A percentile compares a stretch with the other conserved stretches of the same genome.
These are phyloP conservation scores for Cronartium quercuum DNA, from an alignment of 1,284 basidiomycete genomes.

Conservation along the genomic window DNA sequence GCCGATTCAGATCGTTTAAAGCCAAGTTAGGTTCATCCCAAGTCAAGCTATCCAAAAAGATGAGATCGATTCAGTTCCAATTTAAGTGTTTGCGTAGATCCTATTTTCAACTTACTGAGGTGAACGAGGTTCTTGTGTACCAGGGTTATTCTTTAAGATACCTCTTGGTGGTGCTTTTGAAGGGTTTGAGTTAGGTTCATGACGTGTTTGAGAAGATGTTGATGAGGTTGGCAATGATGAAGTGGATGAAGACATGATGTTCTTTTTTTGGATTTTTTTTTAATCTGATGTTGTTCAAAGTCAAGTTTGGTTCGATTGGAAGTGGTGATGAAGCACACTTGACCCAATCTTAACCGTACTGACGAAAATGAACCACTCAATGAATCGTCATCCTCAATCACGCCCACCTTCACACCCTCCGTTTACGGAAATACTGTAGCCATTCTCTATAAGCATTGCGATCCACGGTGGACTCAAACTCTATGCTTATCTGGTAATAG, in stretches of 20 bases:
- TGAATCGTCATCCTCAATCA: no score
- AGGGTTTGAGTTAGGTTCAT: background rate
- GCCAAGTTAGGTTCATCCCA: conserved; percentile 38
- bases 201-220: background rate
- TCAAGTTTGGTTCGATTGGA: no score
- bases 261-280: background rate
- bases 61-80: background rate
- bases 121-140: conserved; percentile 22
- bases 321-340: no score
- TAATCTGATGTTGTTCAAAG: background rate
- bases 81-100: background rate
- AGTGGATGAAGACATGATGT: background rate
- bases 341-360: no score
- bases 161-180: conserved; percentile 5
- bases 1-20: conserved; percentile 37
- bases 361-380: no score
- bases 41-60: conserved; percentile 16
- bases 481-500: no score
- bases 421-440: no score
- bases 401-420: no score
- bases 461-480: no score
- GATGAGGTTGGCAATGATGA: background rate
- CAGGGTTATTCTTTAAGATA: conserved; percentile 26
- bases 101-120: conserved; percentile 12
- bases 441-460: no score